Evolutionary conservation across 2,329 filamentous ascomycete genomes (phyloP).

Genomic region (Aspergillus sp.): DNA sequence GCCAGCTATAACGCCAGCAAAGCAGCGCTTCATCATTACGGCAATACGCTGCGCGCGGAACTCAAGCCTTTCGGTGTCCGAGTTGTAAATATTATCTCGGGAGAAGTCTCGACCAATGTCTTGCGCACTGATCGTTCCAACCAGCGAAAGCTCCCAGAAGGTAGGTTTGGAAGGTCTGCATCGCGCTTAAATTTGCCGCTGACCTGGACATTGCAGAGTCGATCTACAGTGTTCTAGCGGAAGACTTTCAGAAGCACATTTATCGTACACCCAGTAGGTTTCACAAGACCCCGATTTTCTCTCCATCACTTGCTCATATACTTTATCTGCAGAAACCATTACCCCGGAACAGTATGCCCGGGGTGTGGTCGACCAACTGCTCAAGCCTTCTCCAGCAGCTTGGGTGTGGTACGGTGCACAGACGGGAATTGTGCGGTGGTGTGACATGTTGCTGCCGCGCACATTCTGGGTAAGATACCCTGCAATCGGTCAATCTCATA

Average conservation of each 20-base stretch:
- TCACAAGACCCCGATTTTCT: neutral
- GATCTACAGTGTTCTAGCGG: neutral
- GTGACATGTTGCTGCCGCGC: neutral
- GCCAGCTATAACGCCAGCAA: constrained; percentile 14
- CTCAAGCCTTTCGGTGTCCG: constrained; percentile 11
- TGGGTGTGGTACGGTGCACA: neutral
- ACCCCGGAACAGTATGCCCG: neutral
- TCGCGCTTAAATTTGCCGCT: no score
- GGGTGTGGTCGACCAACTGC: neutral
- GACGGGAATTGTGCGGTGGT: neutral
- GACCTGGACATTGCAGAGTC: neutral
- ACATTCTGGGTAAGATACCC: neutral
- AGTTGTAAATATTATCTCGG: constrained; percentile 13
- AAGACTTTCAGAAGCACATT: neutral
- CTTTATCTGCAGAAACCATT: neutral
- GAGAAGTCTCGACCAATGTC: constrained; percentile 12
- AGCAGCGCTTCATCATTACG: constrained; percentile 12
- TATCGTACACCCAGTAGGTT: neutral
- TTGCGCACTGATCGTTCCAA: neutral
- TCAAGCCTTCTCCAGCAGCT: neutral
- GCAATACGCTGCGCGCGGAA: constrained; percentile 12
- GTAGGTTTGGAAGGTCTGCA: neutral
- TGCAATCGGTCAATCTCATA: no score
- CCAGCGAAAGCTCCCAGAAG: neutral
- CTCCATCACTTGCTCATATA: no score